A percentile compares a stretch with the other conserved stretches of the same genome.
These are phyloP conservation scores for Gentiana dahurica DNA, from an alignment of 257 asterid species.

Conservation along the genomic window DNA sequence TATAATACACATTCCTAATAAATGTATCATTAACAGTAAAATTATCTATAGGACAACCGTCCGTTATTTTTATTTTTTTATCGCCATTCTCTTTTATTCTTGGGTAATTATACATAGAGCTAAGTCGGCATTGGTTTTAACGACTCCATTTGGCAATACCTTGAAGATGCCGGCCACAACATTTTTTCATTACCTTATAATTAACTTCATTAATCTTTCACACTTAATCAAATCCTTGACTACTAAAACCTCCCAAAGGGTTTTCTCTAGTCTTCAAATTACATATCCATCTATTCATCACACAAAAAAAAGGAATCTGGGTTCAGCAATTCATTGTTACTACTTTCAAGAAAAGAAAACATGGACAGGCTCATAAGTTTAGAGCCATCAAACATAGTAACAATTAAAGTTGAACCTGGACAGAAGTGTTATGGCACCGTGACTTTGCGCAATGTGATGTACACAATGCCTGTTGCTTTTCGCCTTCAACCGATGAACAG, in stretches of 20 bases:
- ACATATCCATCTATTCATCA: not conserved
- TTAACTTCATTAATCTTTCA: conserved; percentile 6
- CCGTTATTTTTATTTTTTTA: too few species aligned
- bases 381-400: conserved; percentile 59
- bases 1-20: too few species aligned
- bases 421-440: conserved; percentile 39
- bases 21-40: too few species aligned
- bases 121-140: conserved; percentile 52
- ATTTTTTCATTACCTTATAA: conserved; percentile 13
- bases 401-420: conserved; percentile 50
- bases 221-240: conserved; percentile 1
- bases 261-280: not conserved
- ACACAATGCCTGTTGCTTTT: conserved; percentile 84
- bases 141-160: conserved; percentile 54
- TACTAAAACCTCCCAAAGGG: not conserved
- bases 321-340: not conserved
- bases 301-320: too few species aligned
- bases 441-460: conserved; percentile 62
- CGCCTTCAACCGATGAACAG: conserved; percentile 49
- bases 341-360: not conserved
- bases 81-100: too few species aligned
- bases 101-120: too few species aligned
- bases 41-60: too few species aligned
- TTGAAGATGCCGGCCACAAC: conserved; percentile 42
- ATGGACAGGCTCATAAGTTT: conserved; percentile 70